phyloP scores from a whole-genome alignment of 306 rosid species.

The Macrotyloma uniflorum region DNA sequence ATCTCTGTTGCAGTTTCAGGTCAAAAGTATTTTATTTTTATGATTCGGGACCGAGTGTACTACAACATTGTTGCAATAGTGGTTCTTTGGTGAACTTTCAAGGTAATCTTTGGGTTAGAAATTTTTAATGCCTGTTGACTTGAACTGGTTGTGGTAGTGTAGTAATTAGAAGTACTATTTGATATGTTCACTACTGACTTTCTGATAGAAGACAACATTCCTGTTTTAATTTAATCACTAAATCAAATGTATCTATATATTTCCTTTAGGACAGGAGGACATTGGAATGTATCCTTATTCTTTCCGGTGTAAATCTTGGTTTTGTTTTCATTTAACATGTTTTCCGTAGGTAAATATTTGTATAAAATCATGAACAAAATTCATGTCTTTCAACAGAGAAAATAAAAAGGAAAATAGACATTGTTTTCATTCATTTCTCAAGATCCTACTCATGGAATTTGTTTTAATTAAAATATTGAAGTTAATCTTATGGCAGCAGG shows the following conservation, averaged over 20 bases:
- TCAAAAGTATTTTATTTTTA: conserved; percentile 22
- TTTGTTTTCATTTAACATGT: conserved; percentile 1
- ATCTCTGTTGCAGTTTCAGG: conserved; percentile 46
- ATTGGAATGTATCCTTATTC: not conserved
- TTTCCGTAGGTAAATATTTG: not conserved
- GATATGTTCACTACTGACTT: conserved; percentile 37
- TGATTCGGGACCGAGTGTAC: conserved; percentile 30
- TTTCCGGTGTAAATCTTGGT: not conserved
- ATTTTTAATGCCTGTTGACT: not conserved
- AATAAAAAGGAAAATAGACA: not conserved
- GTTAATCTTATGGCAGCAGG: not conserved
- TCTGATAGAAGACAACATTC: conserved; percentile 13
- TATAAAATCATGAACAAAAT: not conserved
- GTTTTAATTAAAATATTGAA: not conserved
- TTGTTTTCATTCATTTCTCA: not conserved
- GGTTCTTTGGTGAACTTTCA: conserved; percentile 51
- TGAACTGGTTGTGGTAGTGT: conserved; percentile 7
- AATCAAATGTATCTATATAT: not conserved
- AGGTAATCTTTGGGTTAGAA: conserved; percentile 46
- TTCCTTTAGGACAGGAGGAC: not conserved
- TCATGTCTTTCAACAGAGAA: not conserved
- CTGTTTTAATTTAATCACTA: not conserved
- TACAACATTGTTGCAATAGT: conserved; percentile 20
- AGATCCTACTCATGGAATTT: not conserved
- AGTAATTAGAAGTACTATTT: not conserved